These are phyloP conservation scores for Phytopythium helicoides DNA, from an alignment of 352 stramenopile species.

Conservation along the genomic window DNA sequence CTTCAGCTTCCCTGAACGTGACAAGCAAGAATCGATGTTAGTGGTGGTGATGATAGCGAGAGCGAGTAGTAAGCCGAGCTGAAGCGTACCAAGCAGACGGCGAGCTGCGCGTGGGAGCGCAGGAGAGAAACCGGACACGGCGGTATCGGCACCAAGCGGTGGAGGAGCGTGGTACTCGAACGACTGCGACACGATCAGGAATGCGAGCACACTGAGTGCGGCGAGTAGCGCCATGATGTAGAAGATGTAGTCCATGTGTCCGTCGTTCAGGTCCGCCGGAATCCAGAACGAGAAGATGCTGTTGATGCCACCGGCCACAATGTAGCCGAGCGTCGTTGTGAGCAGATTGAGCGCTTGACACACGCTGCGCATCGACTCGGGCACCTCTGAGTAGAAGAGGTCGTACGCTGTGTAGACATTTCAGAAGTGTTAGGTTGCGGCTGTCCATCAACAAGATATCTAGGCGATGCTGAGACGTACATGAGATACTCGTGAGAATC, in stretches of 20 bases:
- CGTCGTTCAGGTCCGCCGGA: conserved; percentile 88
- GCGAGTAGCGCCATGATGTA: conserved; percentile 75
- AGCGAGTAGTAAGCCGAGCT: not conserved
- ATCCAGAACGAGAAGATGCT: conserved; percentile 91
- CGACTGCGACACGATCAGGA: conserved; percentile 60
- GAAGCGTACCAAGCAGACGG: conserved; percentile 17
- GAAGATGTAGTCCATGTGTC: conserved; percentile 90
- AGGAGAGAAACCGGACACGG: conserved; percentile 61
- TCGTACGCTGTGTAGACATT: conserved; percentile 59
- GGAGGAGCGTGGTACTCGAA: conserved; percentile 82
- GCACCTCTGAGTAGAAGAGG: conserved; percentile 92
- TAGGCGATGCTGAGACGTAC: conserved; percentile 24
- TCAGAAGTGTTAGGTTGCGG: not conserved
- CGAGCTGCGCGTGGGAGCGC: conserved; percentile 50
- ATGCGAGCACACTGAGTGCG: conserved; percentile 57
- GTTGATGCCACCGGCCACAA: conserved; percentile 78
- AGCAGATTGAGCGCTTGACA: conserved; percentile 89
- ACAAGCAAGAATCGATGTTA: not conserved
- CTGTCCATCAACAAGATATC: not conserved
- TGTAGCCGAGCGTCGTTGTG: conserved; percentile 88
- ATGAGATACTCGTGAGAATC: conserved; percentile 90
- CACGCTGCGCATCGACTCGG: conserved; percentile 89
- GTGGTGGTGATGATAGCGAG: no score
- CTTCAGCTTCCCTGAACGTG: conserved; percentile 4
- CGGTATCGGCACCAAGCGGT: conserved; percentile 31